A percentile compares a stretch with the other conserved stretches of the same genome.
These are phyloP conservation scores for Phoma sp. DNA, from an alignment of 2,329 filamentous ascomycete species.

Conservation along the genomic window DNA sequence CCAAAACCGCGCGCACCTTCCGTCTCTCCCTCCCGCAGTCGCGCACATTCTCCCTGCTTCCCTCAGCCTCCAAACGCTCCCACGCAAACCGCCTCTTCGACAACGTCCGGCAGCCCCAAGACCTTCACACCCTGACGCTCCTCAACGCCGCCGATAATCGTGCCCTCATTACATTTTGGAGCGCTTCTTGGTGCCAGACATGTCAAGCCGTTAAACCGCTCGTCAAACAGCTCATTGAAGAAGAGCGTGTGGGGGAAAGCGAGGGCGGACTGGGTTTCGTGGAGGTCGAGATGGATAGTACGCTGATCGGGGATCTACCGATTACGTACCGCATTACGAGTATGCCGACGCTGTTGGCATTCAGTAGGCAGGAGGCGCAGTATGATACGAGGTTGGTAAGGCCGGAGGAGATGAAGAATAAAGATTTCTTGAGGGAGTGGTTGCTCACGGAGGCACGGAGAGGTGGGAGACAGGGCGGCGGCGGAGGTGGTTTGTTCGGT, in stretches of 20 bases:
- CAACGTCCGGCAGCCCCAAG: slow-evolving; percentile 56
- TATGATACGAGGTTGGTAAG: slow-evolving; percentile 54
- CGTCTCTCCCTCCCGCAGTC: neutral
- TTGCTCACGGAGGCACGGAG: slow-evolving; percentile 57
- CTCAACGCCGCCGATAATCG: slow-evolving; percentile 55
- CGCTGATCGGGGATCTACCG: slow-evolving; percentile 52
- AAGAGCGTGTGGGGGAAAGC: slow-evolving; percentile 54
- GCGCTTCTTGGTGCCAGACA: slow-evolving; percentile 56
- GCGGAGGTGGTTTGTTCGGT: slow-evolving; percentile 53
- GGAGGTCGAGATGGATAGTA: slow-evolving; percentile 58
- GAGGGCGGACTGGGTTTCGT: slow-evolving; percentile 57
- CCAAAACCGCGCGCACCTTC: slow-evolving; percentile 4
- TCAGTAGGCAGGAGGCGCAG: slow-evolving; percentile 59
- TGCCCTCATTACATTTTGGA: slow-evolving; percentile 60
- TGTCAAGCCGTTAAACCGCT: slow-evolving; percentile 55
- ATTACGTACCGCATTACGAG: slow-evolving; percentile 55
- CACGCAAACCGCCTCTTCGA: slow-evolving; percentile 45
- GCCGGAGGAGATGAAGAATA: slow-evolving; percentile 56
- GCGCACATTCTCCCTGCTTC: slow-evolving; percentile 28
- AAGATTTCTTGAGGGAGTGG: slow-evolving; percentile 56
- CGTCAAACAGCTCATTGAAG: slow-evolving; percentile 52
- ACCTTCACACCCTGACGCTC: slow-evolving; percentile 57
- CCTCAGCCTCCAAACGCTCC: slow-evolving; percentile 18
- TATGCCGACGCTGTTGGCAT: slow-evolving; percentile 59
- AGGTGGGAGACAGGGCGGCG: slow-evolving; percentile 54